Percentiles rank a stretch among this genome's conserved stretches.
Conservation (phyloP, 352 stramenopile genomes). For the Phytophthora palmivora region DNA sequence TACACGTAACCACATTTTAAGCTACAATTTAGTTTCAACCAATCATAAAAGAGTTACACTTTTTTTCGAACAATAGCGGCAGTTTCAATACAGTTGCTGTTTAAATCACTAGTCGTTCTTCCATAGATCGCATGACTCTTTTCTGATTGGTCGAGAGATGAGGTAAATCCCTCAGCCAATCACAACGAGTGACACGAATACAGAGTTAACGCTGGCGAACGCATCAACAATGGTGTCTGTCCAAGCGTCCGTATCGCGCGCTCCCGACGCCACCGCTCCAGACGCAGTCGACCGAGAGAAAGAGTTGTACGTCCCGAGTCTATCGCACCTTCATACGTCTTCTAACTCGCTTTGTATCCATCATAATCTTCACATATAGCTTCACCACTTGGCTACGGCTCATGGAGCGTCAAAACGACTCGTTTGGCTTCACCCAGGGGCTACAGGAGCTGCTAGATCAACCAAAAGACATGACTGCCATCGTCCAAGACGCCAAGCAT, state of each 20-base stretch:
- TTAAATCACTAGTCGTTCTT: too few relatives aligned
- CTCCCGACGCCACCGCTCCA: not conserved
- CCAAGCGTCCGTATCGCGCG: not conserved
- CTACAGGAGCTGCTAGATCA: constrained; percentile 23
- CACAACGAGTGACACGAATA: too few relatives aligned
- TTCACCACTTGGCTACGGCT: constrained; percentile 45
- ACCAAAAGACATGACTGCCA: not conserved
- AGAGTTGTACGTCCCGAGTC: constrained; percentile 33
- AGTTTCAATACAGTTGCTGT: too few relatives aligned
- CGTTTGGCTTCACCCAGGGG: constrained; percentile 11
- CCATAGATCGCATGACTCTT: too few relatives aligned
- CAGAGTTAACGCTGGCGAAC: too few relatives aligned
- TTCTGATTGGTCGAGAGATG: too few relatives aligned
- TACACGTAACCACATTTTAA: too few relatives aligned
- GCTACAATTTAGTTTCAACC: too few relatives aligned
- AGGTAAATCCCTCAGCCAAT: too few relatives aligned
- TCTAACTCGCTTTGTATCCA: not conserved
- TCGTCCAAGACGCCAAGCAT: constrained; percentile 13
- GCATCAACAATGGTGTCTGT: constrained; percentile 13
- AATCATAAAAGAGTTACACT: too few relatives aligned
- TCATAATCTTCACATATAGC: constrained; percentile 22
- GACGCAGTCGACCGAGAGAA: constrained; percentile 20
- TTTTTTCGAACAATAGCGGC: too few relatives aligned
- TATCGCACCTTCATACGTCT: too few relatives aligned
- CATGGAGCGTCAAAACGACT: constrained; percentile 39